Conservation (phyloP, 345 rosid species). For the Salix suchowensis region DNA sequence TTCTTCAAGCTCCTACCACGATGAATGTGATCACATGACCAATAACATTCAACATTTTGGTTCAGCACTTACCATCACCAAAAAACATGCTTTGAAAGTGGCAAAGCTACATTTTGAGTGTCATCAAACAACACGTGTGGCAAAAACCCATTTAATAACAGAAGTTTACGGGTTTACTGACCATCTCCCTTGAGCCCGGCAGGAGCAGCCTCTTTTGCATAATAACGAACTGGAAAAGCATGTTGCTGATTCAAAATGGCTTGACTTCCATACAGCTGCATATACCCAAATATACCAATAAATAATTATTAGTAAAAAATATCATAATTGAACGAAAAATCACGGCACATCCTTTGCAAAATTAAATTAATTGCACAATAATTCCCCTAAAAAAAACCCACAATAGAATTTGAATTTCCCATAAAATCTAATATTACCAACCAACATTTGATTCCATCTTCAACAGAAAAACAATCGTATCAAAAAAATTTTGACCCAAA, state of each 20-base stretch:
- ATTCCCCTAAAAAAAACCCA: neutral
- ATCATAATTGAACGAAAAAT: neutral
- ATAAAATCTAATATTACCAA: neutral
- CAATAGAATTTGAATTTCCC: no score
- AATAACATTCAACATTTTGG: neutral
- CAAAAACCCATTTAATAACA: neutral
- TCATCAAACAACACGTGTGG: neutral
- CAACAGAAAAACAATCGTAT: neutral
- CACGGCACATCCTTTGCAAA: neutral
- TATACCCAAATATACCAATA: neutral
- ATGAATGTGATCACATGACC: neutral
- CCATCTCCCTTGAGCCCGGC: conserved; percentile 78
- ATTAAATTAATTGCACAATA: neutral
- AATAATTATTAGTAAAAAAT: neutral
- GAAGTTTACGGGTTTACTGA: conserved; percentile 27
- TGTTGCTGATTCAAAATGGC: conserved; percentile 45
- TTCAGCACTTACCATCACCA: neutral
- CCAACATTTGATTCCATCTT: neutral
- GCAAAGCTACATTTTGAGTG: neutral
- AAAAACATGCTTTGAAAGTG: neutral
- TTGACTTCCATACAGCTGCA: conserved; percentile 53
- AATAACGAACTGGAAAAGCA: conserved; percentile 58
- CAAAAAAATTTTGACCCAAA: neutral
- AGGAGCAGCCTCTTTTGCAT: conserved; percentile 71
- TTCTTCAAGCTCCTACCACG: neutral